Evolutionary conservation across 129 eudicot genomes (phyloP).

Genomic region (Gnaphalium uliginosum): DNA sequence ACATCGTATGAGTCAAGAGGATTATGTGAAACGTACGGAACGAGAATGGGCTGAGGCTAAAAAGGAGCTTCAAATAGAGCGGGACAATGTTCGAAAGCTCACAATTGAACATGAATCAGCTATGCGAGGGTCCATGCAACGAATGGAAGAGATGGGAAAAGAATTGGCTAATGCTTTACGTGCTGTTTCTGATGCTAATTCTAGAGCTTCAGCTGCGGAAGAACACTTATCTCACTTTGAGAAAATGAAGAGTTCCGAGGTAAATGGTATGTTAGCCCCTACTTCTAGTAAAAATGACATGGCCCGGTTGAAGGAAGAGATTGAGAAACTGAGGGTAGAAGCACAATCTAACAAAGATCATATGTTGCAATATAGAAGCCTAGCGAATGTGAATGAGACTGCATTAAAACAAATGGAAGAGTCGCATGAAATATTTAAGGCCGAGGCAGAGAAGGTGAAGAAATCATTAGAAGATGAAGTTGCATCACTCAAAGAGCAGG

Average conservation of each 20-base stretch:
- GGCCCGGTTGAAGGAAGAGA: constrained; percentile 53
- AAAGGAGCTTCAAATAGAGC: constrained; percentile 84
- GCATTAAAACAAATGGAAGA: constrained; percentile 82
- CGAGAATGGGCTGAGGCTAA: constrained; percentile 98
- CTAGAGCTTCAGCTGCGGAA: constrained; percentile 85
- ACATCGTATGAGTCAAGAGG: constrained; percentile 71
- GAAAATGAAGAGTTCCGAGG: constrained; percentile 39
- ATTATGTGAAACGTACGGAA: constrained; percentile 65
- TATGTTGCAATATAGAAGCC: constrained; percentile 86
- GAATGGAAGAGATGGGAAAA: constrained; percentile 72
- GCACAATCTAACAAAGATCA: constrained; percentile 66
- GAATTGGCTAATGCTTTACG: constrained; percentile 64
- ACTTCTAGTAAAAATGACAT: constrained; percentile 43
- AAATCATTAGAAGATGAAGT: constrained; percentile 70
- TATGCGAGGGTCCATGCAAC: constrained; percentile 62
- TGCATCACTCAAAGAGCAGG: constrained; percentile 53
- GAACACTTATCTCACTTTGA: constrained; percentile 69
- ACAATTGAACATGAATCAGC: constrained; percentile 63
- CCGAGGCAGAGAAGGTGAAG: constrained; percentile 67
- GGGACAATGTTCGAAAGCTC: constrained; percentile 60
- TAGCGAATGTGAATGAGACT: constrained; percentile 82
- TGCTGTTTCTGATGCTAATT: constrained; percentile 72
- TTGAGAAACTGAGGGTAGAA: constrained; percentile 64
- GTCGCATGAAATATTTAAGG: constrained; percentile 59
- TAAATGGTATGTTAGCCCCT: constrained; percentile 36